phyloP scores from a whole-genome alignment of 805 yeast species.

The Blastobotrys peoriensis region DNA sequence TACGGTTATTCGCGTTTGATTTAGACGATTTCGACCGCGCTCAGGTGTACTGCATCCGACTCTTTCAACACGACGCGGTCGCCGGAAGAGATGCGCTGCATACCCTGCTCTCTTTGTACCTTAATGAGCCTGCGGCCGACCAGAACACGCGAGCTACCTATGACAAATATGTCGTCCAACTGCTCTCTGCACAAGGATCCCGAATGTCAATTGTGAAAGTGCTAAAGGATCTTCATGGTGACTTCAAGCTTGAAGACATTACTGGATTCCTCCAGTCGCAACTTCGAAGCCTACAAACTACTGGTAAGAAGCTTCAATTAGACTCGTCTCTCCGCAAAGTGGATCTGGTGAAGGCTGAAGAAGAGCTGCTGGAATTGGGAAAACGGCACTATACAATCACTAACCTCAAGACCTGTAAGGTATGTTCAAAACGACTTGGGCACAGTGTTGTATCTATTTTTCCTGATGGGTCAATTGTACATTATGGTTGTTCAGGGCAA shows the following conservation, averaged over 20 bases:
- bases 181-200: conserved; percentile 41
- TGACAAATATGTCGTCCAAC: conserved; percentile 34
- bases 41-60: conserved; percentile 49
- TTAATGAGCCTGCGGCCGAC: conserved; percentile 15
- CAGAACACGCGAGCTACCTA: conserved; percentile 22
- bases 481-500: conserved; percentile 47
- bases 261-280: conserved; percentile 40
- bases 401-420: conserved; percentile 45
- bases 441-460: conserved; percentile 47
- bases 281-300: conserved; percentile 37
- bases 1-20: conserved; percentile 55
- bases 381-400: conserved; percentile 35
- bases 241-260: conserved; percentile 41
- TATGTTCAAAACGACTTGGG: conserved; percentile 55
- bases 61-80: conserved; percentile 35
- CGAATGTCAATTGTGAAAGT: conserved; percentile 42
- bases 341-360: conserved; percentile 43
- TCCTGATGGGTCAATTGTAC: conserved; percentile 42
- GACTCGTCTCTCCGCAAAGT: conserved; percentile 48
- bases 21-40: conserved; percentile 54
- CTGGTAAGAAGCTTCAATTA: conserved; percentile 37
- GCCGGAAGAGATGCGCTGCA: conserved; percentile 44
- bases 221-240: conserved; percentile 46
- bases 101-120: conserved; percentile 40
- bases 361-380: conserved; percentile 36